Percentiles rank a stretch among this genome's conserved stretches.
Evolutionary conservation across 768 basidiomycete species (phyloP).

Genomic region (Naganishia friedmannii): DNA sequence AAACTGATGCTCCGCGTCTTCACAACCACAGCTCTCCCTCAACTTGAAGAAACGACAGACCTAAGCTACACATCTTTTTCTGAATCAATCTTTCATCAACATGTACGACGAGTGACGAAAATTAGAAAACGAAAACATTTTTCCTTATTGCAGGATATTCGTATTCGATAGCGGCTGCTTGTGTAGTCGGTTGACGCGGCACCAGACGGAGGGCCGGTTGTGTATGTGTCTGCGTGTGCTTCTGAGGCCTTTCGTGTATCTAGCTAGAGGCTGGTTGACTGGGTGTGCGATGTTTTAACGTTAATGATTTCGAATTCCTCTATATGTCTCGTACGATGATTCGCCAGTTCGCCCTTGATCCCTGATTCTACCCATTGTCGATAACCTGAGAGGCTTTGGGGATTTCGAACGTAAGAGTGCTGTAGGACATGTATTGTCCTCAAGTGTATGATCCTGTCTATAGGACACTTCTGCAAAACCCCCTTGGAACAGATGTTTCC

Average conservation of each 20-base stretch:
- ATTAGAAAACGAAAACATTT: constrained; percentile 11
- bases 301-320: neutral
- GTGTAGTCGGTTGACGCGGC: constrained; percentile 1
- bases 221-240: neutral
- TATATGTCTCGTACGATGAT: neutral
- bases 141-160: constrained; percentile 20
- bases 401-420: too few relatives aligned
- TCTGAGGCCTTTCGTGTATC: constrained; percentile 1
- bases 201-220: neutral
- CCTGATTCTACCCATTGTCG: too few relatives aligned
- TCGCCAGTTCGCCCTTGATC: too few relatives aligned
- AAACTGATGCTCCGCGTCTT: neutral
- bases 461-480: too few relatives aligned
- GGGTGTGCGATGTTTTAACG: constrained; percentile 19
- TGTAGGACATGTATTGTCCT: too few relatives aligned
- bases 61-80: neutral
- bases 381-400: too few relatives aligned
- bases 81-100: neutral
- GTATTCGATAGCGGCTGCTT: constrained; percentile 18
- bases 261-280: constrained; percentile 1
- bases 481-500: too few relatives aligned
- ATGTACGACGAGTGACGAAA: constrained; percentile 23
- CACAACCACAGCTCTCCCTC: constrained; percentile 44
- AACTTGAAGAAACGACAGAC: constrained; percentile 49
- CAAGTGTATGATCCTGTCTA: too few relatives aligned